Evolutionary conservation across 495 filamentous ascomycete genomes (phyloP).

Genomic region (Hypoxylon rickii): DNA sequence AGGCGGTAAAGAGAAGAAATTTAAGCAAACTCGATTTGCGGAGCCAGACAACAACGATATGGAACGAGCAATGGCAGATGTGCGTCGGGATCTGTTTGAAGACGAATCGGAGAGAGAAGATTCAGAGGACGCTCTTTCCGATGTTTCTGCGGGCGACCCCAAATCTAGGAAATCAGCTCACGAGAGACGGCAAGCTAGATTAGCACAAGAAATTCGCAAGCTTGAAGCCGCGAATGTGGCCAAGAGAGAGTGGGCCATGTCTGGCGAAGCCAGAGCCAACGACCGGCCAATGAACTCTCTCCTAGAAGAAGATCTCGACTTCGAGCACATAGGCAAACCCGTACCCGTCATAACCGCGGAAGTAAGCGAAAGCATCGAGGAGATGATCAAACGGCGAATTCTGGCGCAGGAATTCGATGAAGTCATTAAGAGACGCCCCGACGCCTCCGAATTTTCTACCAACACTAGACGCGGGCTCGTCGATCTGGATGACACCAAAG

Average conservation of each 20-base stretch:
- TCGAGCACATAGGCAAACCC: conserved; percentile 94
- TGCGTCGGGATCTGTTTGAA: conserved; percentile 90
- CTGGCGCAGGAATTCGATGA: conserved; percentile 92
- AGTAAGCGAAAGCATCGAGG: conserved; percentile 88
- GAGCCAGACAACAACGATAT: conserved; percentile 64
- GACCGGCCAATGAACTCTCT: conserved; percentile 89
- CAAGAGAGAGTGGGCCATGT: conserved; percentile 87
- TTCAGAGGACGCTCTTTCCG: conserved; percentile 58
- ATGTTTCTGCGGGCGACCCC: conserved; percentile 59
- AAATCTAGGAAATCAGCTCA: conserved; percentile 71
- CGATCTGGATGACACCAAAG: conserved; percentile 86
- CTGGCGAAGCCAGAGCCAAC: conserved; percentile 82
- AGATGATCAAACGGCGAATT: conserved; percentile 91
- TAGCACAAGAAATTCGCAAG: conserved; percentile 86
- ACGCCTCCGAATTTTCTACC: conserved; percentile 58
- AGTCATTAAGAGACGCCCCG: conserved; percentile 80
- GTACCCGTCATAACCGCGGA: conserved; percentile 94
- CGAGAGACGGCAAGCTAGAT: conserved; percentile 81
- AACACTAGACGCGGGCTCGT: conserved; percentile 66
- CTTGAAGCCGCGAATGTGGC: conserved; percentile 89
- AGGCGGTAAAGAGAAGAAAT: conserved; percentile 43
- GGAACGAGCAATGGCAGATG: conserved; percentile 85
- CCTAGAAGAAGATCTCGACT: conserved; percentile 93
- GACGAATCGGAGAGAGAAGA: conserved; percentile 68
- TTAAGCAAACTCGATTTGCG: conserved; percentile 34